Evolutionary conservation across 495 filamentous ascomycete genomes (phyloP).

Genomic region (Trichoderma virens): DNA sequence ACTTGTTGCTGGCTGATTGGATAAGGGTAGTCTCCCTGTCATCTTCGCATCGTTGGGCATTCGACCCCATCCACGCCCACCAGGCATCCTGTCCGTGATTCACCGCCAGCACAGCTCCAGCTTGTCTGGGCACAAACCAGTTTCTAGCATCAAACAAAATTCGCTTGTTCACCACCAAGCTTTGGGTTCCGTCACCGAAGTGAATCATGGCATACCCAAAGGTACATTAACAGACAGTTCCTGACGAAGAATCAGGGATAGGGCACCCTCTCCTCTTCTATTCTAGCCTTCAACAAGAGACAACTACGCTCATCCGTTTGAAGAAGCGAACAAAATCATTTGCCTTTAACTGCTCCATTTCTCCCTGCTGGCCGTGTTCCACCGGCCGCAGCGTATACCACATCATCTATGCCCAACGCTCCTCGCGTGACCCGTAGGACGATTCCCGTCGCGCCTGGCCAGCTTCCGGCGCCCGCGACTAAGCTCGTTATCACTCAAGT

Average conservation of each 20-base stretch:
- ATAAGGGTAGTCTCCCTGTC: background rate
- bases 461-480: constrained; percentile 24
- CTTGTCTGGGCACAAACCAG: background rate
- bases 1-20: background rate
- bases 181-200: background rate
- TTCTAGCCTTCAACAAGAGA: background rate
- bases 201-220: background rate
- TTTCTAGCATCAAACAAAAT: background rate
- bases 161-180: background rate
- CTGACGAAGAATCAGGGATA: background rate
- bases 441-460: constrained; percentile 20
- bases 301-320: background rate
- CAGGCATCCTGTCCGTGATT: background rate
- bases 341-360: background rate
- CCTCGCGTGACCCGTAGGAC: background rate
- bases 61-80: no score
- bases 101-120: background rate
- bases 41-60: background rate
- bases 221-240: background rate
- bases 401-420: constrained; percentile 5
- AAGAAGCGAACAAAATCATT: background rate
- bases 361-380: background rate
- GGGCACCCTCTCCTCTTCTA: background rate
- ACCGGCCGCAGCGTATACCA: background rate
- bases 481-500: constrained; percentile 21